These are phyloP conservation scores for Stagonosporopsis vannaccii DNA, from an alignment of 2,329 filamentous ascomycete genomes.

Conservation along the genomic window DNA sequence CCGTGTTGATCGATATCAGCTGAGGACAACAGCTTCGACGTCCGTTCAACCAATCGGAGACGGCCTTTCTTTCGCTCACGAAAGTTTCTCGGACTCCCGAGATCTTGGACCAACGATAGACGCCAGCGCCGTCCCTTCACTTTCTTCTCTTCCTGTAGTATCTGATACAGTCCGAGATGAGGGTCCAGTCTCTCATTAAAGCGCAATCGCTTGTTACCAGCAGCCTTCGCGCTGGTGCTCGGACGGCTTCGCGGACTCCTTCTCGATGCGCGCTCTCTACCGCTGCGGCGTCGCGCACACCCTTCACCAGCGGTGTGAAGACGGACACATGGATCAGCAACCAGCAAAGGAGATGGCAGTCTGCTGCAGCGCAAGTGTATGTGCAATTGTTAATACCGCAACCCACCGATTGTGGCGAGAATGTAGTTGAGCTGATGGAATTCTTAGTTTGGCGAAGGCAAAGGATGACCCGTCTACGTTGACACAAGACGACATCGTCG, in stretches of 20 bases:
- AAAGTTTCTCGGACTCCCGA: conserved; percentile 27
- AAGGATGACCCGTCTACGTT: conserved; percentile 63
- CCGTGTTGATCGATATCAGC: conserved; percentile 18
- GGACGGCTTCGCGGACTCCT: conserved; percentile 32
- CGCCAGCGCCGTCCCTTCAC: conserved; percentile 37
- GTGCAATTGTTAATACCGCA: conserved; percentile 23
- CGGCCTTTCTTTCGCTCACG: background rate
- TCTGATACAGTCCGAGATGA: conserved; percentile 36
- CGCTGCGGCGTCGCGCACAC: conserved; percentile 36
- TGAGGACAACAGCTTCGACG: conserved; percentile 19
- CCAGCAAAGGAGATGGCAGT: conserved; percentile 48
- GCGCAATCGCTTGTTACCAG: conserved; percentile 43
- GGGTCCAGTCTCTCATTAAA: conserved; percentile 43
- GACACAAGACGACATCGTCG: conserved; percentile 72
- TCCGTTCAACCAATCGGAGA: conserved; percentile 2
- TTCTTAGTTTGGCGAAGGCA: conserved; percentile 59
- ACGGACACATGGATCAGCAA: conserved; percentile 40
- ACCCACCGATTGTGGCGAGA: background rate
- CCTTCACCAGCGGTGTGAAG: conserved; percentile 38
- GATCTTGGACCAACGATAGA: conserved; percentile 36
- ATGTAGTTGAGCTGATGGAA: conserved; percentile 31
- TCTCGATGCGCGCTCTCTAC: conserved; percentile 46
- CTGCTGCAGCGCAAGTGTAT: conserved; percentile 48
- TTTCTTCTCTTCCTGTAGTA: conserved; percentile 23
- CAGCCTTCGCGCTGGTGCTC: conserved; percentile 39